Base-by-base conservation (phyloP, 495 filamentous ascomycete species). In the Aspergillus sparsus region DNA sequence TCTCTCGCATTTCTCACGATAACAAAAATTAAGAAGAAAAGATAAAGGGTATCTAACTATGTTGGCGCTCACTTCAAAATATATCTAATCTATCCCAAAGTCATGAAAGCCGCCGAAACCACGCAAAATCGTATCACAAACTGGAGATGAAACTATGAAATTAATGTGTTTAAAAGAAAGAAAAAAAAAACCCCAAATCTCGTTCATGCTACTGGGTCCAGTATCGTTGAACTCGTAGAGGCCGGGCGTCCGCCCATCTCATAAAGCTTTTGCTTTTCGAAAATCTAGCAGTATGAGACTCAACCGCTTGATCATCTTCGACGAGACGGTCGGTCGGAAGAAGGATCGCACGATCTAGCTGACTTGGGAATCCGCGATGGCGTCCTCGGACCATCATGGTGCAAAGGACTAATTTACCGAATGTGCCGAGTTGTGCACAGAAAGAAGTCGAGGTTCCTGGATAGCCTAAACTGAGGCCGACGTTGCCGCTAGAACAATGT, bases 311-410 rank as follows among this genome's bases (percentile, higher is more conserved):
- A 41, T 64, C 81, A 62, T 60, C 80, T 63, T 61, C 74, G 58
- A 53, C 78, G 73, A 10, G 77, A 76, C 63, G 65, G 5, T 94
- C 90, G 55, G 82, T 83, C 15, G 92, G 90, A 32, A 94, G 81
- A 9, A 91, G 72, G 55, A 96, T 89, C 44, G 93, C 93, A 11
- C 91, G 86, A 69, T 98, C 93, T 1, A 98, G 82, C 35, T 89
- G 88, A 69, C 96, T 94, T 0, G 93, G 93, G 4, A 97, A 75
- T 45, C 92, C 92, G 66, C 93, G 87, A 72, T 97, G 92, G 3
- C 93, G 81, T 11, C 93, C 93, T 66, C 93, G 86, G 39, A 96
- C 85, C 80, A 93, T 87, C 90, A 95, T 92, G 12, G 87, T 86
- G 57, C 93, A 87, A 56, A 97, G 84, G 45, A 96, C 86, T 7